These are phyloP conservation scores for Rhodotorula taiwanensis DNA, from an alignment of 768 basidiomycete species.

Conservation along the genomic window DNA sequence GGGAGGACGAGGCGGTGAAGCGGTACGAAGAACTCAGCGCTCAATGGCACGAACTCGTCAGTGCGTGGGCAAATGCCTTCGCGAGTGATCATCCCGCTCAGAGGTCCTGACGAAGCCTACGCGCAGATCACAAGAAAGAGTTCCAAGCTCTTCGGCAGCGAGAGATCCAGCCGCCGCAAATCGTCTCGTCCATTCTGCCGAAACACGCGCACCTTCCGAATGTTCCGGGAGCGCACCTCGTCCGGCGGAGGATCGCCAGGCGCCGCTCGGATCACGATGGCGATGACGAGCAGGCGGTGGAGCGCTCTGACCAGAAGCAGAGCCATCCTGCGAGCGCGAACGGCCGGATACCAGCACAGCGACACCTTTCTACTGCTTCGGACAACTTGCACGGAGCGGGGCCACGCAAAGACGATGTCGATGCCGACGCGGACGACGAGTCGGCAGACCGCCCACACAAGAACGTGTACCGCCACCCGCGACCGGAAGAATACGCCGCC, in stretches of 20 bases:
- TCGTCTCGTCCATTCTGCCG: constrained; percentile 17
- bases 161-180: constrained; percentile 11
- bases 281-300: not conserved
- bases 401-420: not conserved
- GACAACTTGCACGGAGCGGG: not conserved
- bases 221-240: constrained; percentile 24
- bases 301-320: too few relatives aligned
- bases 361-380: too few relatives aligned
- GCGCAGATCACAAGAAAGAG: constrained; percentile 22
- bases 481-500: constrained; percentile 71
- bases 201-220: constrained; percentile 14
- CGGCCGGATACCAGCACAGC: too few relatives aligned
- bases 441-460: not conserved
- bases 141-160: constrained; percentile 12
- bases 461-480: constrained; percentile 42
- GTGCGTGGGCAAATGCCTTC: constrained; percentile 50
- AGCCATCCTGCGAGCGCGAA: too few relatives aligned
- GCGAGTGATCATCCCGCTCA: constrained; percentile 48
- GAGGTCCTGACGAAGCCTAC: not conserved
- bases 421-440: not conserved
- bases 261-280: not conserved
- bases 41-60: constrained; percentile 65
- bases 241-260: constrained; percentile 21
- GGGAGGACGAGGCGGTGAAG: constrained; percentile 56
- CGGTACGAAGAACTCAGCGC: constrained; percentile 51